Base-by-base conservation (phyloP, 805 yeast genomes). In the Naumovozyma baii region DNA sequence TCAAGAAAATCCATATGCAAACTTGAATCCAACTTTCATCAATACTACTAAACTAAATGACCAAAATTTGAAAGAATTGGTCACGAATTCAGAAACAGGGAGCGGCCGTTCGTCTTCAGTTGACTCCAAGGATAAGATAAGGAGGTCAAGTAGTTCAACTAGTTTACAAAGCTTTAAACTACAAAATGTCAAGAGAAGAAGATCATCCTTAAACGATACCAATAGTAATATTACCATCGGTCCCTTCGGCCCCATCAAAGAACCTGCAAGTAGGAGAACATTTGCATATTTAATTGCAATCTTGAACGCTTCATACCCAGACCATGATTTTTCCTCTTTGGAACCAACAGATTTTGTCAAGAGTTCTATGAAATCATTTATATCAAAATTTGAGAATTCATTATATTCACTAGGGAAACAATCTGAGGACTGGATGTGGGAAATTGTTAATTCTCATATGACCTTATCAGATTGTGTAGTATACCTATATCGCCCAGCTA, bases 231-330 rank as follows among this genome's bases (percentile, higher is more conserved):
- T 61, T 17, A 59, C 52, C 34, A 54, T 58, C 36, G 64, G 86
- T 2, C 97, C 97, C 1, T 92, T 92, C 64, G 98, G 98, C 0
- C 95, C 96, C 0, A 69, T 92, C 26, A 83, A 81, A 53, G 81
- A 80, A 50, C 76, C 81, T n/a, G 78, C 92, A 1, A 82, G 94
- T 34, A 73, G 96, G 47, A 81, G 86, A 60, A 79, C 88, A 1
- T 92, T 90, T 66, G 92, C 96, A 0, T 84, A 88, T 55, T 67
- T 92, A 36, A 84, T 92, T 43, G 92, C 94, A 1, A 87, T 88
- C 28, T 69, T 92, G 39, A 92, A 92, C 59, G 83, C 94, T 5
- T 80, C 94, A 3, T 90, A 84, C 56, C 97, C 98, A 0, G 98
- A 92, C 59, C 95, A 92, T 54, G 98, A 92, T 56, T 92, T 90